Percentiles rank a stretch among this genome's conserved stretches.
Conservation (phyloP, 2,329 filamentous ascomycete species). For the Curvularia eragrostidis region DNA sequence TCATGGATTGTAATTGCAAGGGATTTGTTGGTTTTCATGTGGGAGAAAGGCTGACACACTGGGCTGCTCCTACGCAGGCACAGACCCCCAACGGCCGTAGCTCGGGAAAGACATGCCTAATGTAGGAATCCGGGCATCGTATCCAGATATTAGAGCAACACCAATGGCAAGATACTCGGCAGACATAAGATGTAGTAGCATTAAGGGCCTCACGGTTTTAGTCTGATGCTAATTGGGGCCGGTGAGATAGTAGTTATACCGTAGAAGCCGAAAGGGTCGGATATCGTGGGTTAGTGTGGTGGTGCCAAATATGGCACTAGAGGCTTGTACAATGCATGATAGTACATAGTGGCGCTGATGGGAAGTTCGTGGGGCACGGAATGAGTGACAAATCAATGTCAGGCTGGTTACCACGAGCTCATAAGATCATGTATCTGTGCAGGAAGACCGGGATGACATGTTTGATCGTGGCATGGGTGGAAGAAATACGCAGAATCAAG, state of each 20-base stretch:
- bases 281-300: neutral
- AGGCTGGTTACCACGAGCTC: neutral
- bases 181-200: neutral
- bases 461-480: neutral
- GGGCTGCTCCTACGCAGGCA: neutral
- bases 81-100: slow-evolving; percentile 1
- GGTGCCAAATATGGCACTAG: neutral
- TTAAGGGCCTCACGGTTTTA: neutral
- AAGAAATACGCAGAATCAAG: neutral
- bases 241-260: neutral
- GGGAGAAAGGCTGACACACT: neutral
- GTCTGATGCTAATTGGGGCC: neutral
- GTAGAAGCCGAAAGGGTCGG: neutral
- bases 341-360: neutral
- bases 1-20: neutral
- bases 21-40: neutral
- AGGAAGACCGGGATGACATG: neutral
- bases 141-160: neutral
- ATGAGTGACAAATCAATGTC: neutral
- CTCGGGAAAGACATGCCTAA: slow-evolving; percentile 1
- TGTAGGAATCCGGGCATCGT: neutral
- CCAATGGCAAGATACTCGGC: neutral
- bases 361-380: neutral
- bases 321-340: neutral
- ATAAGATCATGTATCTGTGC: neutral